These are phyloP conservation scores for Laguncularia racemosa DNA, from an alignment of 345 rosid genomes.

Conservation along the genomic window DNA sequence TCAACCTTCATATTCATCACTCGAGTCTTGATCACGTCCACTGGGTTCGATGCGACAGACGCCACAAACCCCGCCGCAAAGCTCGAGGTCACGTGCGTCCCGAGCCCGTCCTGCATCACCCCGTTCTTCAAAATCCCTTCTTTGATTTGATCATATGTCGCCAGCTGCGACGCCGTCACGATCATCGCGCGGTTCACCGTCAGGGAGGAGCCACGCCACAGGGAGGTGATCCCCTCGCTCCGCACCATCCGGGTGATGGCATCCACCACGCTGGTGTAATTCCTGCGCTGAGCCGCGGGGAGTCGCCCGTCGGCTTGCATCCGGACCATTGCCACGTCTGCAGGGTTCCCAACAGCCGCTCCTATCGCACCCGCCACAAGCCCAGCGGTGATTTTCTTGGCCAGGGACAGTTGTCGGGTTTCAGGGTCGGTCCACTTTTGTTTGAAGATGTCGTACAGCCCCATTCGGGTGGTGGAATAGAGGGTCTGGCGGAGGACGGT, in stretches of 20 bases:
- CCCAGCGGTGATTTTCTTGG: slow-evolving; percentile 52
- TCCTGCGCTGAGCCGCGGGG: slow-evolving; percentile 52
- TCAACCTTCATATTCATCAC: slow-evolving; percentile 83
- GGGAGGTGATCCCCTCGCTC: slow-evolving; percentile 57
- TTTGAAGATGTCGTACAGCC: slow-evolving; percentile 66
- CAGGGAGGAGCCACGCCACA: slow-evolving; percentile 71
- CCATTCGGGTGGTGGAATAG: slow-evolving; percentile 89
- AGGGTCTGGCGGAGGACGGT: slow-evolving; percentile 73
- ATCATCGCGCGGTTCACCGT: slow-evolving; percentile 82
- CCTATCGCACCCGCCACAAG: slow-evolving; percentile 61
- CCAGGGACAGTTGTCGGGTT: slow-evolving; percentile 42
- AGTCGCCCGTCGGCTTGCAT: slow-evolving; percentile 87
- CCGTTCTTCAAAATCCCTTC: slow-evolving; percentile 42
- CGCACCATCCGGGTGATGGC: slow-evolving; percentile 53
- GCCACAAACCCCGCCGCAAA: slow-evolving; percentile 75
- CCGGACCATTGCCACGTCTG: slow-evolving; percentile 81
- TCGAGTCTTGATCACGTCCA: slow-evolving; percentile 79
- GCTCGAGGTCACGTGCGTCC: slow-evolving; percentile 72
- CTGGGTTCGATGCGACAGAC: slow-evolving; percentile 71
- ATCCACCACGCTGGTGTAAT: slow-evolving; percentile 56
- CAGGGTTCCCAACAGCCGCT: slow-evolving; percentile 75
- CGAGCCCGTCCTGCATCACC: slow-evolving; percentile 48
- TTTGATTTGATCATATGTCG: slow-evolving; percentile 69
- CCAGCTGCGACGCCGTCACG: slow-evolving; percentile 69
- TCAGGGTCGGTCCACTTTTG: slow-evolving; percentile 56